Base-by-base conservation (phyloP, 1,284 basidiomycete species). In the Cutaneotrichosporon arboriforme region DNA sequence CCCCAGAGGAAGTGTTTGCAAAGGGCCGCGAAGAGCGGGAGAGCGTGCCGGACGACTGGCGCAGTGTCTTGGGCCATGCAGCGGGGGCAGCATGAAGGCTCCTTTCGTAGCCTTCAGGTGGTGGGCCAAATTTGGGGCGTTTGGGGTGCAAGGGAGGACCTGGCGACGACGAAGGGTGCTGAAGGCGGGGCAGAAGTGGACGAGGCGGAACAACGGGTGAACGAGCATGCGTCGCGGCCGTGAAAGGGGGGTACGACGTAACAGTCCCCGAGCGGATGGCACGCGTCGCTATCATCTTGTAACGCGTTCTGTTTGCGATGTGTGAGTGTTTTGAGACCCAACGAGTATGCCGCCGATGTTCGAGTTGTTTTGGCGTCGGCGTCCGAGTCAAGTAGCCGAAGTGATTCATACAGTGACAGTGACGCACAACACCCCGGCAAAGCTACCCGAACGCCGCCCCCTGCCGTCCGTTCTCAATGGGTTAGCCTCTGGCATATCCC, bases 21-120 rank as follows among this genome's bases (percentile, higher is more conserved):
- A 58, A 66, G 21, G 59, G 60, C 23, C 45, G 52, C 42, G 57
- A 62, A 41, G 23, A 35, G 50, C 58, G 54, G 57, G 23, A 54
- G 54, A 60, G 51, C 44, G 35, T 1, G 35, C 59, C 52, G 55
- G 58, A 13, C 78, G 78, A 10, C 23, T 62, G 51, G 31, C 38
- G 37, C 33, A 59, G 47, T 8, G 49, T 43, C n/a, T 86, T 79
- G 3, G 87, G 81, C 64, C 81, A 81, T 0, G 85, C 83, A 5
- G 85, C 83, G 0, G 87, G 86, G n/a, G 88, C 71, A 33, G 89
- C 67, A 63, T 91, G 88, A 0, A 85, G 85, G 1, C 81, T 81
- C 4, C 79, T 65, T 14, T 63, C 69, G 66, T 77, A 84, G 12
- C 65, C 62, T 49, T 10, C 60, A 58, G 35, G 69, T 62, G 38